Percentiles rank a stretch among this genome's conserved stretches.
Conservation (phyloP, 306 rosid species). For the Albizia julibrissin region DNA sequence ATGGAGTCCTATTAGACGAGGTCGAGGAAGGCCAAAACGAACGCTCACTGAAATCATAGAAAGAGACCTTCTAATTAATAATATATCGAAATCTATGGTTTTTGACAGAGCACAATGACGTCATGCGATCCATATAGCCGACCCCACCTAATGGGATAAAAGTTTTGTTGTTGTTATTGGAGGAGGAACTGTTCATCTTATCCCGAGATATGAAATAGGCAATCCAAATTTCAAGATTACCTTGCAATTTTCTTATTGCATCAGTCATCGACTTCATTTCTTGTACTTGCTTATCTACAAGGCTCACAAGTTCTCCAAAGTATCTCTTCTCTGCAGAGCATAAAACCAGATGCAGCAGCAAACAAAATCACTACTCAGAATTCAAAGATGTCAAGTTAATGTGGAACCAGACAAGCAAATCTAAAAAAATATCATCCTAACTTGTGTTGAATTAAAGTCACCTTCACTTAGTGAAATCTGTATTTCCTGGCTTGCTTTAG, state of each 20-base stretch:
- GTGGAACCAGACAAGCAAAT: neutral
- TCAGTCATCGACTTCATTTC: conserved; percentile 83
- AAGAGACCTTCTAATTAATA: too few species aligned
- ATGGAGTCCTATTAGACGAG: too few species aligned
- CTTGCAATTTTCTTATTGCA: conserved; percentile 72
- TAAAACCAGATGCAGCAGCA: conserved; percentile 33
- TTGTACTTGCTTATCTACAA: conserved; percentile 65
- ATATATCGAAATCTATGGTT: too few species aligned
- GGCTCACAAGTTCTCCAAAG: conserved; percentile 51
- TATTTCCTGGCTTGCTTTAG: conserved; percentile 75
- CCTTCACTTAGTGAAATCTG: conserved; percentile 67
- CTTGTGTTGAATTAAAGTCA: conserved; percentile 33
- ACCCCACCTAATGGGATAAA: too few species aligned
- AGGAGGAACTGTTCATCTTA: neutral
- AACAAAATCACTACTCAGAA: conserved; percentile 21
- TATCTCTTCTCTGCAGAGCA: conserved; percentile 54
- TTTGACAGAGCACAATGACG: too few species aligned
- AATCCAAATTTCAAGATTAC: conserved; percentile 38
- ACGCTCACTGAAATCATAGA: too few species aligned
- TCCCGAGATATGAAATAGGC: conserved; percentile 17
- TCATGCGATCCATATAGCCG: too few species aligned
- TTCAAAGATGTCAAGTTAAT: conserved; percentile 15
- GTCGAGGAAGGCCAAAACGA: too few species aligned
- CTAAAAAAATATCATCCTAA: conserved; percentile 5
- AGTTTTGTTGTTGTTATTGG: too few species aligned